phyloP scores from a whole-genome alignment of 148 eudicot species.

The Dianthus caryophyllus region DNA sequence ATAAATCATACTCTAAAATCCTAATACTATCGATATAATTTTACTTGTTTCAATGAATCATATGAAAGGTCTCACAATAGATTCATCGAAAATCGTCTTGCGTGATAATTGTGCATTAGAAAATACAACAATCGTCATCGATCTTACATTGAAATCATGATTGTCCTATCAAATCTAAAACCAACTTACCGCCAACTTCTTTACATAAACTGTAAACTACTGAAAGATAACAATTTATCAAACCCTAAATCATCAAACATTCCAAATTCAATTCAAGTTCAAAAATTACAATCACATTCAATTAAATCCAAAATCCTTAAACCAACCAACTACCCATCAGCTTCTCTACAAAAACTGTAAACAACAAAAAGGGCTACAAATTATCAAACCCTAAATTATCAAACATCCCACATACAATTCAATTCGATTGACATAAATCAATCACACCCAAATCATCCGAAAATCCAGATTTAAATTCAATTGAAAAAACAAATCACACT shows the following conservation, averaged over 20 bases:
- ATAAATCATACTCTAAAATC: neutral
- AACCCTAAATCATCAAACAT: neutral
- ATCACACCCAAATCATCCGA: neutral
- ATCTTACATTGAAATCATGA: neutral
- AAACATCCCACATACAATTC: neutral
- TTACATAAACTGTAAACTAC: neutral
- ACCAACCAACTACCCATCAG: neutral
- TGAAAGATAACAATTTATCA: neutral
- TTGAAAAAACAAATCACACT: too few relatives aligned
- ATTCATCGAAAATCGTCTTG: too few relatives aligned
- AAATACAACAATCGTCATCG: neutral
- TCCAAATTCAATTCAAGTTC: constrained; percentile 1
- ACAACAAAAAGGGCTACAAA: neutral
- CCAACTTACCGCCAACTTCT: neutral
- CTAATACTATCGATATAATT: too few relatives aligned
- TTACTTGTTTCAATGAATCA: too few relatives aligned
- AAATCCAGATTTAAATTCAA: neutral
- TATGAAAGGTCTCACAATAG: too few relatives aligned
- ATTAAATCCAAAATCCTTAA: neutral
- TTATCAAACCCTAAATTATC: neutral
- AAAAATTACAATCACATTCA: neutral
- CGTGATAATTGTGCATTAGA: too few relatives aligned
- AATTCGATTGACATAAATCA: neutral
- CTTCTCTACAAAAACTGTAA: neutral
- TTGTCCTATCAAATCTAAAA: neutral